Evolutionary conservation across 768 basidiomycete genomes (phyloP).

Genomic region (Tylopilus rubrobrunneus): DNA sequence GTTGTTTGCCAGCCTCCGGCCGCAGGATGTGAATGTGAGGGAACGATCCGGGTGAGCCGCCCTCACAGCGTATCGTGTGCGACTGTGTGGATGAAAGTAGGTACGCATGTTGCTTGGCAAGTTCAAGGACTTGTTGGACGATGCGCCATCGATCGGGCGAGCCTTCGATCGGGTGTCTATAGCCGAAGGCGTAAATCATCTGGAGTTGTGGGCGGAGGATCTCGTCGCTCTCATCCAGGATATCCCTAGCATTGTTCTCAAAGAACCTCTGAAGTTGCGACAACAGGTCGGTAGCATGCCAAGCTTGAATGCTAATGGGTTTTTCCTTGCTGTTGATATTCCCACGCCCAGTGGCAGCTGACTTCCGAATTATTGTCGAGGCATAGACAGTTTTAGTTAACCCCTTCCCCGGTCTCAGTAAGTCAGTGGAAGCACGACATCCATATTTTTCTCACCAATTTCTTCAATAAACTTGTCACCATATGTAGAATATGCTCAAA

Average conservation of each 20-base stretch:
- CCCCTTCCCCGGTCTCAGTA: not conserved
- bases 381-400: not conserved
- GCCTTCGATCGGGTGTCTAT: slow-evolving; percentile 24
- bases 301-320: too few relatives aligned
- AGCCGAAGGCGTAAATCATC: slow-evolving; percentile 35
- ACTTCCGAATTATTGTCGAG: not conserved
- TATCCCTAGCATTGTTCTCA: slow-evolving; percentile 21
- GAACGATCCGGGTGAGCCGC: slow-evolving; percentile 11
- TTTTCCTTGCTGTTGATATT: too few relatives aligned
- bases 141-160: slow-evolving; percentile 34
- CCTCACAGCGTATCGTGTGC: not conserved
- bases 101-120: slow-evolving; percentile 8
- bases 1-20: not conserved
- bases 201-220: slow-evolving; percentile 11
- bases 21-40: slow-evolving; percentile 22
- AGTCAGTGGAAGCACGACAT: not conserved
- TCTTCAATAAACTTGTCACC: not conserved
- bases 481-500: not conserved
- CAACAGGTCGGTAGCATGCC: too few relatives aligned
- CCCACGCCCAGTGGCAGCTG: too few relatives aligned
- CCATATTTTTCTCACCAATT: not conserved
- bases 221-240: not conserved
- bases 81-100: not conserved
- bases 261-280: too few relatives aligned
- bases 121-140: slow-evolving; percentile 27